Conservation (phyloP, 2,329 filamentous ascomycete species). For the Orbilia ellipsospora region DNA sequence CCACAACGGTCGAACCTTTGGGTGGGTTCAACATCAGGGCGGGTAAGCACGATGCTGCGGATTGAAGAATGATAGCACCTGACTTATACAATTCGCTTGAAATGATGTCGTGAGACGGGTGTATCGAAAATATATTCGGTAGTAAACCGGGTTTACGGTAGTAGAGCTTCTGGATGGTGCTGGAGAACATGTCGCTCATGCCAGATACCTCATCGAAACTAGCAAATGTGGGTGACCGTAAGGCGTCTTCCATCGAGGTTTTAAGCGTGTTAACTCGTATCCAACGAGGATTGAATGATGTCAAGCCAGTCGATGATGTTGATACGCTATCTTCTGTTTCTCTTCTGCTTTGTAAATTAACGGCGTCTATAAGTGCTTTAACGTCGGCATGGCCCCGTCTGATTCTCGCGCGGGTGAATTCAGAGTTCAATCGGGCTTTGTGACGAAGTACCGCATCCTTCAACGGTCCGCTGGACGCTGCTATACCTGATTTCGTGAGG, state of each 20-base stretch:
- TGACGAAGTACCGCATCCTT: constrained; percentile 80
- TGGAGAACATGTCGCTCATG: constrained; percentile 48
- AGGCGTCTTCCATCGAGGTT: constrained; percentile 75
- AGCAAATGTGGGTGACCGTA: constrained; percentile 76
- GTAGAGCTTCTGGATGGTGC: constrained; percentile 30
- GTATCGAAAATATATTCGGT: constrained; percentile 83
- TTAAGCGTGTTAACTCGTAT: constrained; percentile 85
- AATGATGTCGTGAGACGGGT: constrained; percentile 76
- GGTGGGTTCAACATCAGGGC: constrained; percentile 83
- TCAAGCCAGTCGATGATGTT: constrained; percentile 65
- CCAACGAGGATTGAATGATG: constrained; percentile 81
- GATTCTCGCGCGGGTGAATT: constrained; percentile 83
- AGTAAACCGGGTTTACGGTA: constrained; percentile 69
- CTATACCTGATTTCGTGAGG: constrained; percentile 82
- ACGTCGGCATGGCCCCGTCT: constrained; percentile 76
- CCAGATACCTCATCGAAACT: constrained; percentile 69
- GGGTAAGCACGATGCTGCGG: constrained; percentile 97
- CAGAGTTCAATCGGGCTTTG: constrained; percentile 81
- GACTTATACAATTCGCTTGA: constrained; percentile 72
- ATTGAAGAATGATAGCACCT: constrained; percentile 88
- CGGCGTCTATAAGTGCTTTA: constrained; percentile 67
- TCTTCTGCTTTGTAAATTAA: constrained; percentile 66
- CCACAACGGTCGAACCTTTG: constrained; percentile 81
- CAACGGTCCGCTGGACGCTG: constrained; percentile 79
- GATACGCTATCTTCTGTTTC: constrained; percentile 65